A percentile compares a stretch with the other conserved stretches of the same genome.
These are phyloP conservation scores for Begonia peltatifolia DNA, from an alignment of 306 rosid genomes.

Conservation along the genomic window DNA sequence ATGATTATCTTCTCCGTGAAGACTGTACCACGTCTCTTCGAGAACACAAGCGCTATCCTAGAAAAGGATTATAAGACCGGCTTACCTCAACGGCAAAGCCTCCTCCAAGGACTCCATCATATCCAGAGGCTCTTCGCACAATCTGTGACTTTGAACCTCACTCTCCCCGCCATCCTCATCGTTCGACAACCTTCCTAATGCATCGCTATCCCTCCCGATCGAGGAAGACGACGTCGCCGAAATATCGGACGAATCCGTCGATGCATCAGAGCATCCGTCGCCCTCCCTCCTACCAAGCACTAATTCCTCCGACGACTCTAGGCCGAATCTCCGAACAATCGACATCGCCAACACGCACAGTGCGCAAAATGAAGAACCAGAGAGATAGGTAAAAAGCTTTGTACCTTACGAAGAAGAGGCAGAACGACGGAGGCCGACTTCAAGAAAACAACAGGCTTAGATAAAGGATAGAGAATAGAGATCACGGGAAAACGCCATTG, in stretches of 20 bases:
- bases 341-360: too few relatives aligned
- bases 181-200: conserved; percentile 23
- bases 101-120: conserved; percentile 65
- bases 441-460: too few relatives aligned
- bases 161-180: conserved; percentile 30
- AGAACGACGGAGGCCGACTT: too few relatives aligned
- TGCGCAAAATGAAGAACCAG: too few relatives aligned
- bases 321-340: too few relatives aligned
- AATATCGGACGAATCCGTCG: background rate
- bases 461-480: too few relatives aligned
- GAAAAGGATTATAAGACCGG: background rate
- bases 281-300: too few relatives aligned
- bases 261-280: too few relatives aligned
- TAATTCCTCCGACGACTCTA: too few relatives aligned
- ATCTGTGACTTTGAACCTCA: conserved; percentile 47
- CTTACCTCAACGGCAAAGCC: conserved; percentile 66
- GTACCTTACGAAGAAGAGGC: too few relatives aligned
- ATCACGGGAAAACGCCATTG: too few relatives aligned
- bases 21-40: background rate
- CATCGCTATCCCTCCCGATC: conserved; percentile 72
- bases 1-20: background rate
- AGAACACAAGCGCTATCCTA: background rate
- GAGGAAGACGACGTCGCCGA: conserved; percentile 41
- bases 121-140: conserved; percentile 36
- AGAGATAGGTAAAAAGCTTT: too few relatives aligned